A percentile compares a stretch with the other conserved stretches of the same genome.
phyloP scores from a whole-genome alignment of 148 eudicot species.

The Talinum fruticosum region DNA sequence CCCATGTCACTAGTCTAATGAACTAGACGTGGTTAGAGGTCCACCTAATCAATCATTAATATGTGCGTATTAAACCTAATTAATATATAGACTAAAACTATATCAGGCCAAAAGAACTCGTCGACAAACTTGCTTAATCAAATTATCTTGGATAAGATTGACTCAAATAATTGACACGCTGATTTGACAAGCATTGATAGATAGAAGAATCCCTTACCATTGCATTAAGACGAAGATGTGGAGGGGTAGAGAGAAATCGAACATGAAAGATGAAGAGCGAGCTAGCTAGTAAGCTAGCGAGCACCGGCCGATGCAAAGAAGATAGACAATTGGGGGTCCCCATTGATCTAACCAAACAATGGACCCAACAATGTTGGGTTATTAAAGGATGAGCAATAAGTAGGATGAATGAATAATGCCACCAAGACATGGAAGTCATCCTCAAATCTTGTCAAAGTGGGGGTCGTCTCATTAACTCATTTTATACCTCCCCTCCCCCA shows the following conservation, averaged over 20 bases:
- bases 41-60: too few species aligned
- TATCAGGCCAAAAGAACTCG: too few species aligned
- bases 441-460: constrained; percentile 3
- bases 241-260: background rate
- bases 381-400: background rate
- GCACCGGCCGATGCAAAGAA: background rate
- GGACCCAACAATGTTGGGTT: background rate
- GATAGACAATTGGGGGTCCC: background rate
- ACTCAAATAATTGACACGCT: too few species aligned
- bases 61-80: too few species aligned
- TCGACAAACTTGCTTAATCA: too few species aligned
- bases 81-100: too few species aligned
- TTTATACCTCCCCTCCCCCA: background rate
- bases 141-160: too few species aligned
- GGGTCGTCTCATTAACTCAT: background rate
- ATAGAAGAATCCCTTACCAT: background rate
- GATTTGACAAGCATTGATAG: background rate
- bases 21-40: too few species aligned
- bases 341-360: background rate
- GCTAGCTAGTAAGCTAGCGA: background rate
- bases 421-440: background rate
- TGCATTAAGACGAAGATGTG: background rate
- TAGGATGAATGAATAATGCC: background rate
- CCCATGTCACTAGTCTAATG: too few species aligned
- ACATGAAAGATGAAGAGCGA: background rate